Evolutionary conservation across 225 moss, liverwort and hornwort genomes (phyloP).

Genomic region (Physcomitrium patens): DNA sequence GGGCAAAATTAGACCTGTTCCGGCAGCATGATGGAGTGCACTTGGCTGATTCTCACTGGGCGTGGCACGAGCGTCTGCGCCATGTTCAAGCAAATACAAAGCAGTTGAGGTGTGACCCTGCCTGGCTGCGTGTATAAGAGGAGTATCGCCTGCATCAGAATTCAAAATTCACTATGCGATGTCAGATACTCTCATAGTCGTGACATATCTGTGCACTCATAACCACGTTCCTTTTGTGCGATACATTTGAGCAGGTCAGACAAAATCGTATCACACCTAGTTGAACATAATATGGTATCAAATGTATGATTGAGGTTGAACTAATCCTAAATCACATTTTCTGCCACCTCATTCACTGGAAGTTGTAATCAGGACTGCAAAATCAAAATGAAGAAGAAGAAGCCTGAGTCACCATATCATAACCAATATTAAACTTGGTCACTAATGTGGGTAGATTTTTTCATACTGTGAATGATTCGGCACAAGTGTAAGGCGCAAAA

Average conservation of each 20-base stretch:
- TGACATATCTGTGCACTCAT: not conserved
- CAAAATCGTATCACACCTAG: not conserved
- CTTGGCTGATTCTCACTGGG: constrained; percentile 76
- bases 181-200: constrained; percentile 11
- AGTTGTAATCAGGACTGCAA: too few relatives aligned
- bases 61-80: constrained; percentile 73
- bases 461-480: too few relatives aligned
- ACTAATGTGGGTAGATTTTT: too few relatives aligned
- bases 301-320: not conserved
- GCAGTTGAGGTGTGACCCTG: constrained; percentile 75
- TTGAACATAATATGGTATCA: constrained; percentile 1
- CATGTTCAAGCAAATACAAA: constrained; percentile 69
- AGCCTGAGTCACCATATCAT: too few relatives aligned
- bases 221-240: not conserved
- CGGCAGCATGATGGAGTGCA: constrained; percentile 91
- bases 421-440: too few relatives aligned
- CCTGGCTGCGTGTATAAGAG: constrained; percentile 90
- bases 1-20: constrained; percentile 61
- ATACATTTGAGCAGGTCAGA: constrained; percentile 1
- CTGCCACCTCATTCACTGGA: not conserved
- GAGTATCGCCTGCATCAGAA: constrained; percentile 85
- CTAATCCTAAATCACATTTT: not conserved
- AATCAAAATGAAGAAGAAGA: too few relatives aligned
- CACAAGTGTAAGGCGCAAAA: not conserved
- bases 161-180: constrained; percentile 6